A percentile compares a stretch with the other conserved stretches of the same genome.
These are phyloP conservation scores for Calonectria ilicicola DNA, from an alignment of 2,329 filamentous ascomycete species.

Conservation along the genomic window DNA sequence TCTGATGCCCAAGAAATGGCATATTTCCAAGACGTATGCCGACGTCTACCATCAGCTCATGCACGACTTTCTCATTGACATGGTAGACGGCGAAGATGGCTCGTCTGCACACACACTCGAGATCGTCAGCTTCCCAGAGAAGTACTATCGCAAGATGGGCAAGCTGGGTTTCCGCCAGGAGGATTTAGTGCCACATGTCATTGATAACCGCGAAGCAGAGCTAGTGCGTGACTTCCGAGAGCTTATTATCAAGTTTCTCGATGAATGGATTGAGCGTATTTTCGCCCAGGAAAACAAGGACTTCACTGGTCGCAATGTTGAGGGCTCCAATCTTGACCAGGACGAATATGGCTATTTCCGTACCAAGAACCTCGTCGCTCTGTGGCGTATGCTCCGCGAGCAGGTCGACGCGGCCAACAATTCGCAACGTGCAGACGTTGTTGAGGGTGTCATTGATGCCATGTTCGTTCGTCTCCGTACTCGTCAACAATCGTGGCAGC, in stretches of 20 bases:
- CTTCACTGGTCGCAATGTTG: constrained; percentile 81
- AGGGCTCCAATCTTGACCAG: constrained; percentile 81
- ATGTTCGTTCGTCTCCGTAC: constrained; percentile 90
- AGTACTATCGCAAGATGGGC: constrained; percentile 96
- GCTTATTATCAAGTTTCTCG: constrained; percentile 94
- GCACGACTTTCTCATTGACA: constrained; percentile 89
- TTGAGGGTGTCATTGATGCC: constrained; percentile 94
- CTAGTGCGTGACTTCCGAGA: constrained; percentile 93
- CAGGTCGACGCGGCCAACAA: constrained; percentile 88
- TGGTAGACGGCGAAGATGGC: constrained; percentile 87
- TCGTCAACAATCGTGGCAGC: constrained; percentile 88
- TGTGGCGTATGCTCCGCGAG: constrained; percentile 98
- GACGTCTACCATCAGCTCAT: constrained; percentile 93
- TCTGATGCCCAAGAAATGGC: constrained; percentile 97
- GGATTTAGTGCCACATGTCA: constrained; percentile 85
- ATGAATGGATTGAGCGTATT: constrained; percentile 98
- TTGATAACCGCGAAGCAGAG: constrained; percentile 91
- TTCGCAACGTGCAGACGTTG: constrained; percentile 88
- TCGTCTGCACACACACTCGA: constrained; percentile 88
- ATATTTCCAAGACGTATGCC: constrained; percentile 90
- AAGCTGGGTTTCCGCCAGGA: constrained; percentile 85
- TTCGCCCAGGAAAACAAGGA: constrained; percentile 84
- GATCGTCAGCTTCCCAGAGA: constrained; percentile 94
- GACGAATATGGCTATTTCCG: constrained; percentile 93
- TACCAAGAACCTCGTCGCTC: constrained; percentile 90